These are phyloP conservation scores for Dothidotthia symphoricarpi DNA, from an alignment of 2,329 filamentous ascomycete species.

Conservation along the genomic window DNA sequence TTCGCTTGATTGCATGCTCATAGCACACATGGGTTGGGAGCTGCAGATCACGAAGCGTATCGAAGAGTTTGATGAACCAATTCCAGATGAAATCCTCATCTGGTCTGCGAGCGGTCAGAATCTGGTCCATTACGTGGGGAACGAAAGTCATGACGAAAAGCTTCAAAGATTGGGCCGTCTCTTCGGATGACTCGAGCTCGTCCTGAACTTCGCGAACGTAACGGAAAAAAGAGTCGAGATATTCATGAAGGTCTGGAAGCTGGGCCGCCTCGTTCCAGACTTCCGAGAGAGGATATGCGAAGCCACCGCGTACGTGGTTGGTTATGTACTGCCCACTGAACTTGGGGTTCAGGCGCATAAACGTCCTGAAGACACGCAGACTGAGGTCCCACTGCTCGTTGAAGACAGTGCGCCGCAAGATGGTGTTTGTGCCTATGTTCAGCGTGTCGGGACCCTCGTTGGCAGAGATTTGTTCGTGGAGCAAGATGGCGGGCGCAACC, in stretches of 20 bases:
- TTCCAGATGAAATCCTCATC: slow-evolving; percentile 29
- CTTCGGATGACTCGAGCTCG: slow-evolving; percentile 20
- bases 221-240: slow-evolving; percentile 27
- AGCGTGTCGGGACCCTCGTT: slow-evolving; percentile 4
- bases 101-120: slow-evolving; percentile 15
- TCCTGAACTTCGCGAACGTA: slow-evolving; percentile 26
- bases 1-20: slow-evolving; percentile 25
- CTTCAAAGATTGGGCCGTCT: slow-evolving; percentile 11
- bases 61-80: slow-evolving; percentile 28
- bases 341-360: slow-evolving; percentile 10
- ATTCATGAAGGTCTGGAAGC: slow-evolving; percentile 26
- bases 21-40: slow-evolving; percentile 25
- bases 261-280: slow-evolving; percentile 26
- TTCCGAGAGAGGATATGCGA: slow-evolving; percentile 9
- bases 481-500: slow-evolving; percentile 37
- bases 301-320: slow-evolving; percentile 5
- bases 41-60: slow-evolving; percentile 16
- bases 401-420: slow-evolving; percentile 30
- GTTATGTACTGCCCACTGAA: slow-evolving; percentile 4
- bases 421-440: slow-evolving; percentile 29
- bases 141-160: slow-evolving; percentile 31
- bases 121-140: slow-evolving; percentile 27
- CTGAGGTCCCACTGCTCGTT: slow-evolving; percentile 40
- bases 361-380: slow-evolving; percentile 26
- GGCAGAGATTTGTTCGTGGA: slow-evolving; percentile 44